These are phyloP conservation scores for Lepidium sativum DNA, from an alignment of 345 rosid species.

Conservation along the genomic window DNA sequence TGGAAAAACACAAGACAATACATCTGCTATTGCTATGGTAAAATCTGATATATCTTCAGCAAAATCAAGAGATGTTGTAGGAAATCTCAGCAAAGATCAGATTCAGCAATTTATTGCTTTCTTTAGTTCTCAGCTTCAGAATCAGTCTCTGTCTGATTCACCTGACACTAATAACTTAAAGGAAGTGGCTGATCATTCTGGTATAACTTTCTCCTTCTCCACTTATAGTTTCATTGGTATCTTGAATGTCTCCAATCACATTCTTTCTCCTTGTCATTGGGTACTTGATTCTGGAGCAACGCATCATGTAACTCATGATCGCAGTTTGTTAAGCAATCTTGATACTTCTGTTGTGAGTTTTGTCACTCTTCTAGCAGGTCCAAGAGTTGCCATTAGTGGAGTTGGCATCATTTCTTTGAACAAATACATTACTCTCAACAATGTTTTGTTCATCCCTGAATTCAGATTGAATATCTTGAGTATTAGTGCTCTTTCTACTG, in stretches of 20 bases:
- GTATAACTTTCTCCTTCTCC: too few species aligned
- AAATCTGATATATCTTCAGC: too few species aligned
- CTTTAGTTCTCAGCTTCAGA: too few species aligned
- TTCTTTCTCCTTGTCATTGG: background rate
- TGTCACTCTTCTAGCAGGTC: background rate
- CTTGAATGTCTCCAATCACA: rapidly evolving
- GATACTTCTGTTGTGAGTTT: background rate
- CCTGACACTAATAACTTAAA: too few species aligned
- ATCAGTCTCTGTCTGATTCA: too few species aligned
- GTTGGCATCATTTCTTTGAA: rapidly evolving
- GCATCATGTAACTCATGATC: background rate
- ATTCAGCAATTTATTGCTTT: too few species aligned
- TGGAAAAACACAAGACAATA: too few species aligned
- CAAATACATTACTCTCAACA: background rate
- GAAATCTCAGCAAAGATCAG: too few species aligned
- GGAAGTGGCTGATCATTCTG: too few species aligned
- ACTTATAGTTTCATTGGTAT: background rate
- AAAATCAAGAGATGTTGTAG: too few species aligned
- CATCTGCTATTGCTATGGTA: too few species aligned
- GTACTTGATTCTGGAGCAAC: background rate
- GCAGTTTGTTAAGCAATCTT: background rate
- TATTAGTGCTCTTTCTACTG: too few species aligned
- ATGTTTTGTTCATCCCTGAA: background rate
- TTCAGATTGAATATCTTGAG: background rate
- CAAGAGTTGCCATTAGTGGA: background rate